These are phyloP conservation scores for Cladosporium sp. DNA, from an alignment of 2,329 filamentous ascomycete species.

Conservation along the genomic window DNA sequence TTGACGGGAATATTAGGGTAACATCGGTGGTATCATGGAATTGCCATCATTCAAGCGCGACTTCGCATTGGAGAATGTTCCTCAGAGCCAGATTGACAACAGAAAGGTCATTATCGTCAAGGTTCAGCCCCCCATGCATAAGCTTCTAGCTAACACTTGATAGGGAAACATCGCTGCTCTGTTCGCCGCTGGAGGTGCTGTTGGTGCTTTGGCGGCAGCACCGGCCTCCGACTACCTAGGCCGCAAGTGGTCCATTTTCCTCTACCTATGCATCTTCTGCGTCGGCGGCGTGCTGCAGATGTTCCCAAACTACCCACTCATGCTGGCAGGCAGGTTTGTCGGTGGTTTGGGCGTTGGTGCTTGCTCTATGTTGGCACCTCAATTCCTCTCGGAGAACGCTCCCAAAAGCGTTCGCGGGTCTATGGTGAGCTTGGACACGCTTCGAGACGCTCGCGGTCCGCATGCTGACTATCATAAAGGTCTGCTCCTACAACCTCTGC, in stretches of 20 bases:
- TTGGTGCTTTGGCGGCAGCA: conserved; percentile 38
- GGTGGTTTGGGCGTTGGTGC: conserved; percentile 37
- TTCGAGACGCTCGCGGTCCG: too few relatives aligned
- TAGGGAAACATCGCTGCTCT: conserved; percentile 37
- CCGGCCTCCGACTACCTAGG: conserved; percentile 47
- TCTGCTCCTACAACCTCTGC: too few relatives aligned
- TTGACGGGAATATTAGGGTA: too few relatives aligned
- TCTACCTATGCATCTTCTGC: conserved; percentile 41
- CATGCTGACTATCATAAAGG: conserved; percentile 63
- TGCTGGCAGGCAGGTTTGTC: conserved; percentile 33
- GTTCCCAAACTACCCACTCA: conserved; percentile 31
- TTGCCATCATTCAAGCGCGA: conserved; percentile 35
- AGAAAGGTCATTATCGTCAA: too few relatives aligned
- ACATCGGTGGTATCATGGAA: conserved; percentile 37
- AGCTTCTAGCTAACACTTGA: too few relatives aligned
- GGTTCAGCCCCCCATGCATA: conserved; percentile 17
- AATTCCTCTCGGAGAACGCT: conserved; percentile 39
- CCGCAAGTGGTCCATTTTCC: conserved; percentile 46
- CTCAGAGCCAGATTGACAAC: conserved; percentile 36
- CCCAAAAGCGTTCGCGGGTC: conserved; percentile 62
- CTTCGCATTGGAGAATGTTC: conserved; percentile 30
- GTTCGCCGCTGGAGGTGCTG: conserved; percentile 35
- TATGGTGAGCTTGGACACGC: conserved; percentile 59
- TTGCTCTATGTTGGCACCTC: conserved; percentile 35
- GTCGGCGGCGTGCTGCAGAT: conserved; percentile 35